Evolutionary conservation across 1,139 yeast species (phyloP), one percentile per base, ranked within the genome.

Genomic region (Hansenula sp.): DNA sequence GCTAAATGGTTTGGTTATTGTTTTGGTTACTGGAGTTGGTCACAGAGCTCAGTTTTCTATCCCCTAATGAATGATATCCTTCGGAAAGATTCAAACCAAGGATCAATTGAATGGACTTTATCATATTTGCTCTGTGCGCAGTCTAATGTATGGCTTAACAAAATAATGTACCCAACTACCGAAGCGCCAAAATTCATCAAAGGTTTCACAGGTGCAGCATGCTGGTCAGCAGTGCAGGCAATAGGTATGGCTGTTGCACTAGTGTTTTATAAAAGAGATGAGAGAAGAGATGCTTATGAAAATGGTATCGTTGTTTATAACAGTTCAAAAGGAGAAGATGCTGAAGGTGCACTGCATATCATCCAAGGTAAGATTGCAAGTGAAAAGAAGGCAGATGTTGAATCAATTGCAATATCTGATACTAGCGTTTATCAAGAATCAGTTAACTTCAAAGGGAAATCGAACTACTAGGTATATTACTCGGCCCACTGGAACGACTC

Each of bases 181-280:
- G 81, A 79, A 31, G 68, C 77, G 1, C 86, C 85, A 27, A 59
- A 71, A 40, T 79, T 65, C 54, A 64, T 63, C 38, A 74, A 68
- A 41, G 85, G 84, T 43, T 79, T 67, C 57, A 60, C 70, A 1
- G 40, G 37, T 9, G 25, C 57, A 10, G 46, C 56, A 4, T 44
- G 49, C n/a, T 47, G 47, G 36, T 52, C 55, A 3, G 41, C 31
- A 11, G 8, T 40, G 8, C 41, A 41, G 28, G 35, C 18, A 4
- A 21, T 36, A 10, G 28, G 15, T 7, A 36, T 40, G 40, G 29
- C 35, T 9, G 13, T 70, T 17, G 78, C 68, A 8, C 68, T 72
- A 48, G 68, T 60, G 46, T 63, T 72, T 47, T 76, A 75, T 59
- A 76, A 75, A 56, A 62, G 64, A 30, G 69, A 72, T 44, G 81